Base-by-base conservation (phyloP, 2,329 filamentous ascomycete genomes). In the Huntiella moniliformis region DNA sequence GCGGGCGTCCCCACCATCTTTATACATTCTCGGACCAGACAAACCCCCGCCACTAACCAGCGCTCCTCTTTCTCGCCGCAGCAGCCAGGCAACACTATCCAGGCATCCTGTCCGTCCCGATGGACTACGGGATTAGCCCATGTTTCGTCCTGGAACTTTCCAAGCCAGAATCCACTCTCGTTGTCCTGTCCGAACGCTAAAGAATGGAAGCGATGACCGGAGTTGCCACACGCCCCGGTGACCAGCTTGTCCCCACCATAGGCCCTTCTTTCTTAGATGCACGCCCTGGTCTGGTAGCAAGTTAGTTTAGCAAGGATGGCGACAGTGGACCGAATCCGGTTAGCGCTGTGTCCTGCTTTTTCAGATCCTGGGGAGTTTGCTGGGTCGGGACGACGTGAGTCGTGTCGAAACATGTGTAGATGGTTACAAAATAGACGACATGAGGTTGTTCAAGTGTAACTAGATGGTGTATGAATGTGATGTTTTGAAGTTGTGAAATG, bases 201-300 rank as follows among this genome's bases (percentile, higher is more conserved):
- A 13, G 39, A 13, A 42, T 42, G n/a, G 15, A n/a, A 42, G 39
- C 39, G 39, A 42, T 42, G 39, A 42, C 39, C 39, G 39, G 39
- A 42, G 39, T 42, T 28, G 22, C 39, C 18, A 42, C 39, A 42
- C 39, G 17, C 39, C 39, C 39, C 22, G 22, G 22, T 5, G 22
- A 28, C 22, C 22, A 7, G 6, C 22, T 28, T 28, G 22, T 8
- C 22, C 22, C 22, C 22, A 28, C 22, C 39, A 42, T 13, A 32
- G 28, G 28, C 39, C 39, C 22, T 42, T 18, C 17, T 2, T 31
- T 42, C 11, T 32, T 42, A 42, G 28, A 42, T 13, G 12, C 39
- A 42, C 39, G 22, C 39, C 39, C 22, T 31, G 10, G 39, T 28
- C 22, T 28, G 22, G 22, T 28, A 28, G 22, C 22, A 28, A 28